Evolutionary conservation across 2,329 filamentous ascomycete species (phyloP).

Genomic region (Aureobasidium pullulans): DNA sequence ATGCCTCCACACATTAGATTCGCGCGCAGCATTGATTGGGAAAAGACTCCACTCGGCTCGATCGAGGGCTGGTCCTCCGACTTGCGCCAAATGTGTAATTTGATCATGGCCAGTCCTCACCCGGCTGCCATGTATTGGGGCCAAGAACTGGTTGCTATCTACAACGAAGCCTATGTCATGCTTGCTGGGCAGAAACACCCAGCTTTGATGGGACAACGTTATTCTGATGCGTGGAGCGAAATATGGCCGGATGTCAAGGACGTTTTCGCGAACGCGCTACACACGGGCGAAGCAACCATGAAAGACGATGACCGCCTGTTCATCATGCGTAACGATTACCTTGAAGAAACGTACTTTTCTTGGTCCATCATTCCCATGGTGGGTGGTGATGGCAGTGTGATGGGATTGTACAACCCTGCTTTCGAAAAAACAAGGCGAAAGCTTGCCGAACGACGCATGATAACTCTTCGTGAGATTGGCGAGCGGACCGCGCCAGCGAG

Average conservation of each 20-base stretch:
- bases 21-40: conserved; percentile 66
- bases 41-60: conserved; percentile 62
- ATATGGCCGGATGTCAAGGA: conserved; percentile 66
- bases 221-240: conserved; percentile 62
- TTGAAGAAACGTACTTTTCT: conserved; percentile 76
- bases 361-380: conserved; percentile 76
- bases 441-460: conserved; percentile 72
- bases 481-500: conserved; percentile 67
- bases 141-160: conserved; percentile 58
- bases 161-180: conserved; percentile 64
- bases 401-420: conserved; percentile 70
- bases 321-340: conserved; percentile 58
- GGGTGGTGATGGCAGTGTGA: conserved; percentile 55
- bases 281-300: conserved; percentile 71
- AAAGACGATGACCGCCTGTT: conserved; percentile 76
- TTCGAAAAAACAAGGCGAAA: conserved; percentile 76
- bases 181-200: conserved; percentile 74
- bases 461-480: conserved; percentile 68
- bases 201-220: conserved; percentile 63
- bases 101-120: conserved; percentile 73
- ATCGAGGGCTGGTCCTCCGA: conserved; percentile 67
- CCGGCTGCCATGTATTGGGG: conserved; percentile 69
- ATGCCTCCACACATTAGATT: conserved; percentile 67
- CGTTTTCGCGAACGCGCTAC: conserved; percentile 59
- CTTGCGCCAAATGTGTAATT: conserved; percentile 68